Conservation (phyloP, 305 asterid genomes). For the Petunia hybrid region DNA sequence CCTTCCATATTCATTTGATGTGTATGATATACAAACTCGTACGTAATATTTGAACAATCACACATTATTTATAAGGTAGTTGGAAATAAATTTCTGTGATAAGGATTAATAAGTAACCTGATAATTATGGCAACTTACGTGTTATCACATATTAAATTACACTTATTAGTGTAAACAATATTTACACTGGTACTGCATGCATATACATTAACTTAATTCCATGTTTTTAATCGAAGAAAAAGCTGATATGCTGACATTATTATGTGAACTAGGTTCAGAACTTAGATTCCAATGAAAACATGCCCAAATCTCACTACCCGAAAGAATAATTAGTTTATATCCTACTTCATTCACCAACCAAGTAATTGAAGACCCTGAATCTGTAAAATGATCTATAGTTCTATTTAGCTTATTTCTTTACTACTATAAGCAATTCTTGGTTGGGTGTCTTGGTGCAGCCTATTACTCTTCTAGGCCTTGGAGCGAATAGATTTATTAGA, state of each 20-base stretch:
- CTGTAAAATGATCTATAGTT: background rate
- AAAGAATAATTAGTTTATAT: background rate
- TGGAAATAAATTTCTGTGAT: too few relatives aligned
- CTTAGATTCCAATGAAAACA: background rate
- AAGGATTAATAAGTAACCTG: too few relatives aligned
- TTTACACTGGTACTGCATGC: too few relatives aligned
- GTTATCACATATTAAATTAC: too few relatives aligned
- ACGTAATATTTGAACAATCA: too few relatives aligned
- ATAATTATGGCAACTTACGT: too few relatives aligned
- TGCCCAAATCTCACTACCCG: slow-evolving; percentile 42
- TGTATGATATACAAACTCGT: background rate
- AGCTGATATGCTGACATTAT: background rate
- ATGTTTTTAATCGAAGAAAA: background rate
- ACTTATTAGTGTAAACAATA: too few relatives aligned
- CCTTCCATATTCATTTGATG: background rate
- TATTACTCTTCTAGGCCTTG: background rate
- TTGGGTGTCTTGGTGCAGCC: background rate
- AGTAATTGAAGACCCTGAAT: background rate
- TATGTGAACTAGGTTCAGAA: background rate
- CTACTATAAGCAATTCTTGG: background rate
- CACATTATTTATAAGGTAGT: too few relatives aligned
- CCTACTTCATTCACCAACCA: slow-evolving; percentile 11
- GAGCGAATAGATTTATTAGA: background rate
- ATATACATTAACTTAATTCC: too few relatives aligned
- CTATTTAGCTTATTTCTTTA: background rate